These are phyloP conservation scores for Acer yangbiense DNA, from an alignment of 345 rosid species.

Conservation along the genomic window DNA sequence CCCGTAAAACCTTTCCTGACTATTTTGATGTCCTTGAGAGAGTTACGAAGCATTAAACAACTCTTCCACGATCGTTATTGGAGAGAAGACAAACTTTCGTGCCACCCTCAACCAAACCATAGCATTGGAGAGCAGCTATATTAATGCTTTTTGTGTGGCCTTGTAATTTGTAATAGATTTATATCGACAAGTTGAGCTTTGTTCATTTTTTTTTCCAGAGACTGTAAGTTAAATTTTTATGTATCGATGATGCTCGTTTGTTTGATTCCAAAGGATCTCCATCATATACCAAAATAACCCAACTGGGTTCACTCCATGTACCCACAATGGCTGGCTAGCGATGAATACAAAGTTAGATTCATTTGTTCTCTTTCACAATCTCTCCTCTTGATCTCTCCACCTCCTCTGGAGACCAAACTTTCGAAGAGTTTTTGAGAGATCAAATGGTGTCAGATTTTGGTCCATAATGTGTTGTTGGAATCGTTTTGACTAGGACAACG, in stretches of 20 bases:
- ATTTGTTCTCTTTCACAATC: not conserved
- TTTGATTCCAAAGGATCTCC: conserved; percentile 11
- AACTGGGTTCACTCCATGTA: not conserved
- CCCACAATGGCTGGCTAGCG: not conserved
- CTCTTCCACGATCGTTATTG: not conserved
- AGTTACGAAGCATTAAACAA: conserved; percentile 54
- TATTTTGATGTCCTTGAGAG: conserved; percentile 88
- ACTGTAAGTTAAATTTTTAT: not conserved
- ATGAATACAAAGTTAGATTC: not conserved
- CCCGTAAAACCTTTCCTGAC: conserved; percentile 91
- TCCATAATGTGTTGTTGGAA: no score
- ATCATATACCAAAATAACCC: not conserved
- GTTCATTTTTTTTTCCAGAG: not conserved
- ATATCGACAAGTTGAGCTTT: conserved; percentile 16
- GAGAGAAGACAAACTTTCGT: not conserved
- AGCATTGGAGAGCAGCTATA: conserved; percentile 1
- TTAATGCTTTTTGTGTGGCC: not conserved
- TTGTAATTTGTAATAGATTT: conserved; percentile 15
- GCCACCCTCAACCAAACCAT: not conserved
- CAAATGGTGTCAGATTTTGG: no score
- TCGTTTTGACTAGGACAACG: no score
- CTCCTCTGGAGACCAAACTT: not conserved
- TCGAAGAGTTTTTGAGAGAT: no score
- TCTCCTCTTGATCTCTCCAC: not conserved
- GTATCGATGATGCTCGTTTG: not conserved